Evolutionary conservation across 2,329 filamentous ascomycete genomes (phyloP), one percentile per base, ranked within the genome.

Genomic region (Neofusicoccum ribis): DNA sequence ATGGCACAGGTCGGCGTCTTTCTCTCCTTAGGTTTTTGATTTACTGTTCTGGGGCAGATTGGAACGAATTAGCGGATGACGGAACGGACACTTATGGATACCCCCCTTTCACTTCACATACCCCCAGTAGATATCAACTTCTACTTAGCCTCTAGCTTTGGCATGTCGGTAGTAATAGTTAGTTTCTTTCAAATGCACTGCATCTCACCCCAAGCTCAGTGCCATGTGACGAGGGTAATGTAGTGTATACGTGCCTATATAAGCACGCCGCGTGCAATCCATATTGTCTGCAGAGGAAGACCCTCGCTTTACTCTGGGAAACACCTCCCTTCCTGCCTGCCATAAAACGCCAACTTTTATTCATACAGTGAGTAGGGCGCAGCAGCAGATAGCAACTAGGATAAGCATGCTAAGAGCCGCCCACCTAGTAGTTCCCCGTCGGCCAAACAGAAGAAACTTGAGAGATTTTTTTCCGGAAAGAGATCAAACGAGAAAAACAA

Each of bases 271-370:
- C 43, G 56, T 37, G 56, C n/a, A 8, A 36, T 47, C 54, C 54
- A 46, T 36, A 60, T 47, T 47, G 56, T 37, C 7, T 47, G 56
- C 43, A 47, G 37, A 36, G 5, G 7, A 60, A 44, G 39, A 60
- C 4, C 41, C 44, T 46, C 34, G 23, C 56, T 60, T 31, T 60
- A 60, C 31, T 37, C 27, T 31, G 36, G 54, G 14, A 41, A 44
- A 37, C 14, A 36, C n/a, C n/a, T 37, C 56, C 27, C 11, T 37
- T 34, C 54, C 39, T 20, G 23, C 54, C 54, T 36, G 39, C 54
- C 54, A 27, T 59, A 5, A 17, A 60, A 60, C 56, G 43, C 63
- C 63, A 59, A 65, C 63, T 65, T 65, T 59, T 63, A 63, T 63
- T 56, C 37, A 52, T 63, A 63, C 61, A 63, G 23, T 36, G 56